These are phyloP conservation scores for Microthlaspi erraticum DNA, from an alignment of 345 rosid species.

Conservation along the genomic window DNA sequence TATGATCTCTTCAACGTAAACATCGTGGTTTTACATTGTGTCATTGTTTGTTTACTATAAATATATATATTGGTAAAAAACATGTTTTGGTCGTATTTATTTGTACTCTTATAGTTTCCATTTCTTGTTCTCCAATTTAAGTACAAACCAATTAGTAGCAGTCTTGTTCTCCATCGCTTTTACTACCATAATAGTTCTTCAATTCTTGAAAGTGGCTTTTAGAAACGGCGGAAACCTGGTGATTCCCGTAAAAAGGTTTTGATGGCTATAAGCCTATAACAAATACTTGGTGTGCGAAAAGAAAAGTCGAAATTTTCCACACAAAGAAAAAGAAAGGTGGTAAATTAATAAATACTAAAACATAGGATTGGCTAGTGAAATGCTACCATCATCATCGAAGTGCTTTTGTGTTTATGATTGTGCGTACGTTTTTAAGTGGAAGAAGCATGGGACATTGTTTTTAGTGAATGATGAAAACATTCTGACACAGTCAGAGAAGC, in stretches of 20 bases:
- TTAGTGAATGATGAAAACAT: conserved; percentile 37
- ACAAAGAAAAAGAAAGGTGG: neutral
- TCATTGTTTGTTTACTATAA: neutral
- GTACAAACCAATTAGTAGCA: no score
- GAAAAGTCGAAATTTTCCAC: neutral
- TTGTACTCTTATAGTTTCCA: no score
- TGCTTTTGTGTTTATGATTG: conserved; percentile 39
- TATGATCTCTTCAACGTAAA: conserved; percentile 12
- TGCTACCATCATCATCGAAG: conserved; percentile 34
- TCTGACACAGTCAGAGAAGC: conserved; percentile 35
- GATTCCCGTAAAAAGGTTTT: conserved; percentile 13
- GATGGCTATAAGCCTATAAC: conserved; percentile 4
- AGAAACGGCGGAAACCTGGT: conserved; percentile 22
- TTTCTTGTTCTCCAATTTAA: no score
- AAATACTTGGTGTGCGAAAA: no score
- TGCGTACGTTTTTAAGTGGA: conserved; percentile 26
- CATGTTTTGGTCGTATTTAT: no score
- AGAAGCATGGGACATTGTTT: conserved; percentile 40
- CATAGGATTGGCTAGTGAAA: conserved; percentile 39
- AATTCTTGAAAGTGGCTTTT: conserved; percentile 22
- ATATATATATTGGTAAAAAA: no score
- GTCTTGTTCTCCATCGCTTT: no score
- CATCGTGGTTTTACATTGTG: neutral
- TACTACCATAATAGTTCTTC: neutral
- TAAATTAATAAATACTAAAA: conserved; percentile 11